Conservation (phyloP, 805 yeast genomes). For the Monosporozyma servazzii region DNA sequence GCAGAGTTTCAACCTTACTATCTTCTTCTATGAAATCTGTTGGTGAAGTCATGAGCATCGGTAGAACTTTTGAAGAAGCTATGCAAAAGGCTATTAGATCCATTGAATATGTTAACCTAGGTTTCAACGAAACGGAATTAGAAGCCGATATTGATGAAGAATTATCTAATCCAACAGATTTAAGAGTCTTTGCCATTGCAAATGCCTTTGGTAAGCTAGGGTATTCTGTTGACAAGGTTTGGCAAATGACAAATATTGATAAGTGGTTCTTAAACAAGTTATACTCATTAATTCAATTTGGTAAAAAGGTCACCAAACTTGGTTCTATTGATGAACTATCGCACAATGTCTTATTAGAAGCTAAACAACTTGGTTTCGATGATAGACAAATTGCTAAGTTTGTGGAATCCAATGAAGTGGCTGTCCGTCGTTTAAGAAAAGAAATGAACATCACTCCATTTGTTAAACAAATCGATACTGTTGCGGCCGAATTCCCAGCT, state of each 20-base stretch:
- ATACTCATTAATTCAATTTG: slow-evolving; percentile 62
- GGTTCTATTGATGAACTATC: slow-evolving; percentile 55
- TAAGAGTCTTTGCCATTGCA: slow-evolving; percentile 92
- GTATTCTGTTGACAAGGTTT: slow-evolving; percentile 84
- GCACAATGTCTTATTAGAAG: slow-evolving; percentile 55
- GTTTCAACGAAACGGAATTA: slow-evolving; percentile 83
- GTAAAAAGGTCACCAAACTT: slow-evolving; percentile 47
- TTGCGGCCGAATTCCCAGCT: slow-evolving; percentile 98
- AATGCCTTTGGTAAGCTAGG: slow-evolving; percentile 77
- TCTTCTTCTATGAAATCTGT: slow-evolving; percentile 96
- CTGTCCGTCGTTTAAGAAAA: slow-evolving; percentile 79
- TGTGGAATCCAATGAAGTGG: slow-evolving; percentile 82
- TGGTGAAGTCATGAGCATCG: slow-evolving; percentile 98
- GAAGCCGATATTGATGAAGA: slow-evolving; percentile 88
- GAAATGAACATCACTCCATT: slow-evolving; percentile 83
- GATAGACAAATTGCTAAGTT: slow-evolving; percentile 93
- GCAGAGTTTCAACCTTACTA: slow-evolving; percentile 78
- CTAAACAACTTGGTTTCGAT: slow-evolving; percentile 94
- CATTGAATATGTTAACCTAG: slow-evolving; percentile 90
- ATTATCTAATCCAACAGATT: slow-evolving; percentile 94
- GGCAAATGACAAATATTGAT: slow-evolving; percentile 86
- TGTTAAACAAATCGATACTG: slow-evolving; percentile 95
- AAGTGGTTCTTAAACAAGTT: slow-evolving; percentile 93
- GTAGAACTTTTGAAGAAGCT: slow-evolving; percentile 95
- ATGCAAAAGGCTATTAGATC: slow-evolving; percentile 91